Evolutionary conservation across 768 basidiomycete species (phyloP).

Genomic region (Boletus sp.): DNA sequence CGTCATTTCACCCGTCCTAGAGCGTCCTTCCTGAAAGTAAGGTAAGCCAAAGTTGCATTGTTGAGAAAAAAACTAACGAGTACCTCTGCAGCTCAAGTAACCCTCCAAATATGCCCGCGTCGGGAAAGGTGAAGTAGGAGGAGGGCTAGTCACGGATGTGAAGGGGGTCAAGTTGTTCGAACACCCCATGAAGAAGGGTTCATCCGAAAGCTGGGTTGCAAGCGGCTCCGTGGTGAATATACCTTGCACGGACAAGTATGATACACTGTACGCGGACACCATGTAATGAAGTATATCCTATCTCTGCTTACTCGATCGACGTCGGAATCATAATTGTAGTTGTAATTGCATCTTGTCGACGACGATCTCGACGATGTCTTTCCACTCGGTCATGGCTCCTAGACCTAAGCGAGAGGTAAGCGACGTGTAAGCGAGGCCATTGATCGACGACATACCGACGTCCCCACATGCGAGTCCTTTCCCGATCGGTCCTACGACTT

Average conservation of each 20-base stretch:
- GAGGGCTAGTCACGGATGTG: slow-evolving; percentile 13
- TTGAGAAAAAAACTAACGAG: no score
- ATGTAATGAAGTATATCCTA: neutral
- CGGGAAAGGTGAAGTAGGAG: slow-evolving; percentile 18
- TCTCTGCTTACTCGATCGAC: neutral
- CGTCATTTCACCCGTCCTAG: neutral
- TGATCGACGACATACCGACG: slow-evolving; percentile 52
- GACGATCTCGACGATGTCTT: slow-evolving; percentile 76
- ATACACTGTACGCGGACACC: neutral
- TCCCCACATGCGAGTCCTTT: slow-evolving; percentile 92
- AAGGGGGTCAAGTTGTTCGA: slow-evolving; percentile 30
- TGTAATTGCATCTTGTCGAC: slow-evolving; percentile 49
- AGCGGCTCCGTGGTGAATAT: no score
- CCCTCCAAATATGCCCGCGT: slow-evolving; percentile 16
- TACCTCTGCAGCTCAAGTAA: no score
- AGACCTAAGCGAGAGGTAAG: slow-evolving; percentile 47
- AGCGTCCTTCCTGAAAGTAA: no score
- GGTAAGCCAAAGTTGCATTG: no score
- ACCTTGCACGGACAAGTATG: no score
- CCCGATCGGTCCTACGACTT: slow-evolving; percentile 82
- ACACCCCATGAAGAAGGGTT: slow-evolving; percentile 3
- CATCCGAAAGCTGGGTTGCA: neutral
- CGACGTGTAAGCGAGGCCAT: neutral
- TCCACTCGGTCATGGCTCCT: slow-evolving; percentile 98
- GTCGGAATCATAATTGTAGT: neutral